Conservation (phyloP, 2,329 filamentous ascomycete species). For the Aureobasidium sp. region DNA sequence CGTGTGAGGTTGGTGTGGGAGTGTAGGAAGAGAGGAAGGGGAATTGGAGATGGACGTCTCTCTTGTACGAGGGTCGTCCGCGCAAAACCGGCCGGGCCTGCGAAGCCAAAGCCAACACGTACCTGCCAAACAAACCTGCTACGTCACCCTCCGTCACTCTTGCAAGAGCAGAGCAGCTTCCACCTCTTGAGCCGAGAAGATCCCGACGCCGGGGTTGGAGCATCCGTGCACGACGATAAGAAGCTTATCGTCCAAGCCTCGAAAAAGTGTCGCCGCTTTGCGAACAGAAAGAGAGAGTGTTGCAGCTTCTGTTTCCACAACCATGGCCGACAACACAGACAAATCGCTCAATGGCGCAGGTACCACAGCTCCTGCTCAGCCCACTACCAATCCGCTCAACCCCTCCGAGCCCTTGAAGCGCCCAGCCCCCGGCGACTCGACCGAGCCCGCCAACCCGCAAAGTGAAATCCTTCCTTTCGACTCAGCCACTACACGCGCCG, state of each 20-base stretch:
- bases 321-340: conserved; percentile 7
- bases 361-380: background rate
- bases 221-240: background rate
- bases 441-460: conserved; percentile 27
- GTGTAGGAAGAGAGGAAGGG: conserved; percentile 1
- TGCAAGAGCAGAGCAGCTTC: background rate
- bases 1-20: background rate
- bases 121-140: background rate
- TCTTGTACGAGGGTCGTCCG: background rate
- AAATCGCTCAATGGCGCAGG: conserved; percentile 6
- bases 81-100: background rate
- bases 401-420: conserved; percentile 22
- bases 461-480: conserved; percentile 30
- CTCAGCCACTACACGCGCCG: conserved; percentile 34
- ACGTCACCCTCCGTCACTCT: background rate
- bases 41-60: conserved; percentile 2
- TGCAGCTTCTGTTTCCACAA: background rate
- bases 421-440: conserved; percentile 20
- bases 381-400: conserved; percentile 22
- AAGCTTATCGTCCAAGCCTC: background rate
- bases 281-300: background rate
- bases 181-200: background rate
- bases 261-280: conserved; percentile 8
- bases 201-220: background rate
- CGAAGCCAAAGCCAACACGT: conserved; percentile 1